phyloP scores from a whole-genome alignment of 495 filamentous ascomycete species.

The Penicillium bialowiezense region DNA sequence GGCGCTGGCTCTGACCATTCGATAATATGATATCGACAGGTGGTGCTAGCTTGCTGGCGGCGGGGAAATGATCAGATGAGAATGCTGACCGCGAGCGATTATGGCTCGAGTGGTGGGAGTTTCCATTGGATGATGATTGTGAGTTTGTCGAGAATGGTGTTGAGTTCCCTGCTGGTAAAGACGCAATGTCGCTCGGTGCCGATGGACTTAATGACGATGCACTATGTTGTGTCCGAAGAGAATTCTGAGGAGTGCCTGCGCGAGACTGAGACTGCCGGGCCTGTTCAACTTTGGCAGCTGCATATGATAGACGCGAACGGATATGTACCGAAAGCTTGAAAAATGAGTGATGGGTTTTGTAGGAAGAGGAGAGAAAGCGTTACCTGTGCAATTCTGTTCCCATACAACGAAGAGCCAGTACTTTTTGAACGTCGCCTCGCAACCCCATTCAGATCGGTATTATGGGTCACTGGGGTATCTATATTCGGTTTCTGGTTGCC shows the following conservation, averaged over 20 bases:
- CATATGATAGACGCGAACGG: slow-evolving; percentile 77
- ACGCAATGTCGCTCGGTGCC: slow-evolving; percentile 5
- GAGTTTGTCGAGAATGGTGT: slow-evolving; percentile 7
- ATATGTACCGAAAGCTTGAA: slow-evolving; percentile 71
- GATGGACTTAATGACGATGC: slow-evolving; percentile 6
- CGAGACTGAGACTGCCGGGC: slow-evolving; percentile 74
- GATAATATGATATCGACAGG: slow-evolving; percentile 53
- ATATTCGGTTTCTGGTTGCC: slow-evolving; percentile 56
- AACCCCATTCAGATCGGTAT: slow-evolving; percentile 19
- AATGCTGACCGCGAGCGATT: slow-evolving; percentile 21
- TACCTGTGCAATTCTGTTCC: slow-evolving; percentile 75
- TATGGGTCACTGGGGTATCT: slow-evolving; percentile 37
- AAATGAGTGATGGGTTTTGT: slow-evolving; percentile 14
- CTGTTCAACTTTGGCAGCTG: slow-evolving; percentile 85
- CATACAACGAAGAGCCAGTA: slow-evolving; percentile 58
- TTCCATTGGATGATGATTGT: slow-evolving; percentile 6
- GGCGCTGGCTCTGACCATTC: slow-evolving; percentile 24
- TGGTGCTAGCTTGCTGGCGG: slow-evolving; percentile 50
- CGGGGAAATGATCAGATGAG: slow-evolving; percentile 18
- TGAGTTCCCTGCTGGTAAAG: slow-evolving; percentile 7
- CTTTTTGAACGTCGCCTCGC: slow-evolving; percentile 60
- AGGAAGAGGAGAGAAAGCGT: slow-evolving; percentile 15
- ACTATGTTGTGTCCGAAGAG: slow-evolving; percentile 60
- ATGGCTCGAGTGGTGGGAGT: slow-evolving; percentile 11
- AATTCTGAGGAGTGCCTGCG: slow-evolving; percentile 61